These are phyloP conservation scores for Backusella macrospora DNA, from an alignment of 192 early-diverging fungal genomes.

Conservation along the genomic window DNA sequence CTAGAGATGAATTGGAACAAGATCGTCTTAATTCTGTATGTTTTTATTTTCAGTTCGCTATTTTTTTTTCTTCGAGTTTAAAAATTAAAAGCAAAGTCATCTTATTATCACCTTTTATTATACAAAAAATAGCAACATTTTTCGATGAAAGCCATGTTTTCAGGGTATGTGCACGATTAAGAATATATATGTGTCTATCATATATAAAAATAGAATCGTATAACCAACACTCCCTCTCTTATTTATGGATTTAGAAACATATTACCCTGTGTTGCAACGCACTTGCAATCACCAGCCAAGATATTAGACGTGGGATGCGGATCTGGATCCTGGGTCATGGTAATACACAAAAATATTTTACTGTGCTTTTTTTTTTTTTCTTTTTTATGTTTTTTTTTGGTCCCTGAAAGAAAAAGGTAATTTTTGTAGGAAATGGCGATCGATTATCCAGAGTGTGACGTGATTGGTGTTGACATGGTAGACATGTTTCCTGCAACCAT, in stretches of 20 bases:
- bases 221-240: neutral
- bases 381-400: neutral
- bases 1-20: constrained; percentile 39
- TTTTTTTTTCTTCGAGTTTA: neutral
- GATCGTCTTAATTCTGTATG: constrained; percentile 31
- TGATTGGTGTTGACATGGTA: constrained; percentile 44
- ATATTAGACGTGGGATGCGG: constrained; percentile 47
- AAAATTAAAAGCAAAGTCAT: neutral
- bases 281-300: neutral
- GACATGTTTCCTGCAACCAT: constrained; percentile 43
- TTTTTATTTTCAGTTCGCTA: neutral
- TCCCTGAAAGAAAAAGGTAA: neutral
- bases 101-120: neutral
- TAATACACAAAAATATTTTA: neutral
- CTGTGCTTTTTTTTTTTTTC: neutral
- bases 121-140: constrained; percentile 22
- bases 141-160: constrained; percentile 22
- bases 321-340: constrained; percentile 42
- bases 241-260: constrained; percentile 2
- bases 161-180: neutral
- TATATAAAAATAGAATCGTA: neutral
- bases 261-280: neutral
- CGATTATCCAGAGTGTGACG: constrained; percentile 31
- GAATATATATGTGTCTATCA: neutral
- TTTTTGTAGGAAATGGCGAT: constrained; percentile 38